These are phyloP conservation scores for Podila clonocystis DNA, from an alignment of 192 early-diverging fungal genomes.

Conservation along the genomic window DNA sequence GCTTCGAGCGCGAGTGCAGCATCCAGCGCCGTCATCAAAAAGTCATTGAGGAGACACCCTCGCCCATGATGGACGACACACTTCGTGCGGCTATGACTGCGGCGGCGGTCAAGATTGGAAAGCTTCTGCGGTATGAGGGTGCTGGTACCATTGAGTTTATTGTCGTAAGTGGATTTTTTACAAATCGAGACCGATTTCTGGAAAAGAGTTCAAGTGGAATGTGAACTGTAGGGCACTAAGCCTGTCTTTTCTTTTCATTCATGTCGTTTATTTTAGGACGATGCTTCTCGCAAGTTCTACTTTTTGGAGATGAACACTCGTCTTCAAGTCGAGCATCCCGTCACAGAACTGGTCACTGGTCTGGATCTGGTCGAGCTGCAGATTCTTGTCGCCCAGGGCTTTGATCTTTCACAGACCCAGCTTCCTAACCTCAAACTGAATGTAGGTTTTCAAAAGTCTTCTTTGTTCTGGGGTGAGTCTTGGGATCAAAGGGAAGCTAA, in stretches of 20 bases:
- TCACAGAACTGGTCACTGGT: constrained; percentile 69
- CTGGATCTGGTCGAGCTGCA: constrained; percentile 72
- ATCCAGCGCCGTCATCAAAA: constrained; percentile 75
- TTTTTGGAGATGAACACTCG: constrained; percentile 77
- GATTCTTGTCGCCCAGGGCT: constrained; percentile 65
- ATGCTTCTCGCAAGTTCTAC: constrained; percentile 61
- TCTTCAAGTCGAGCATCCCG: constrained; percentile 74
- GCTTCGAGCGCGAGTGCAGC: constrained; percentile 72
- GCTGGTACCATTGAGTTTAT: constrained; percentile 75
- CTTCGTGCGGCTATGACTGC: constrained; percentile 57
- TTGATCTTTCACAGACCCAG: constrained; percentile 32
- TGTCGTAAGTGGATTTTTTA: constrained; percentile 44
- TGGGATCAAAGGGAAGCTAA: no score
- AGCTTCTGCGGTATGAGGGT: constrained; percentile 59
- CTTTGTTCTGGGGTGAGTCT: no score
- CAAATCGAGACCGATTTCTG: no score
- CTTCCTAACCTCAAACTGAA: constrained; percentile 46
- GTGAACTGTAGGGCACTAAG: neutral
- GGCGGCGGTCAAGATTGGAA: constrained; percentile 61
- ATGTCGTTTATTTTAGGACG: constrained; percentile 40
- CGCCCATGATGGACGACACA: constrained; percentile 57
- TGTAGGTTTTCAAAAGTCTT: neutral
- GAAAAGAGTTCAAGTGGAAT: neutral
- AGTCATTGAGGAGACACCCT: constrained; percentile 69
- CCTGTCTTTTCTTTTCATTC: neutral